These are phyloP conservation scores for Yarrowia sp. DNA, from an alignment of 805 yeast species.

Conservation along the genomic window DNA sequence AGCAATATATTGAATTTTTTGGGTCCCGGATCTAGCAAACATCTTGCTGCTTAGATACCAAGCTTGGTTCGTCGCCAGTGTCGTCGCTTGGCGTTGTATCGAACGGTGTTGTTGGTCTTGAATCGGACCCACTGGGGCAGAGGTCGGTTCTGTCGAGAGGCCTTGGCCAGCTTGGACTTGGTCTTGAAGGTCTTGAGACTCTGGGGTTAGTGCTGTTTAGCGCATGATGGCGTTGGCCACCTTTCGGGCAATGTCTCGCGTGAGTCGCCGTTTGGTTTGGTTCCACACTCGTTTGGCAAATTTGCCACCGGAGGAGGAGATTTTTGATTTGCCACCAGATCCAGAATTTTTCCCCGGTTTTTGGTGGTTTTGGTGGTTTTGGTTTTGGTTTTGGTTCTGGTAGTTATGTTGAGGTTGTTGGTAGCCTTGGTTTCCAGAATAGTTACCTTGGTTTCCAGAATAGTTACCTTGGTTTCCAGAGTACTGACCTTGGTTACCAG, in stretches of 20 bases:
- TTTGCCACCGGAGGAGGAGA: neutral
- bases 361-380: neutral
- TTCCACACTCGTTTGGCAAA: constrained; percentile 1
- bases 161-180: constrained; percentile 99
- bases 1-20: constrained; percentile 20
- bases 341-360: no score
- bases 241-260: constrained; percentile 4
- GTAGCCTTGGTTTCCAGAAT: neutral
- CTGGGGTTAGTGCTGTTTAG: constrained; percentile 28
- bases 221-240: neutral
- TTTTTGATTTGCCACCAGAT: no score
- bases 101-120: constrained; percentile 93
- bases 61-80: constrained; percentile 99
- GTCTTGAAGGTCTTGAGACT: constrained; percentile 88
- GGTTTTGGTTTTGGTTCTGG: neutral
- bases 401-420: neutral
- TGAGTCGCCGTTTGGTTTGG: constrained; percentile 1
- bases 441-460: neutral
- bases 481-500: no score
- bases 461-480: neutral
- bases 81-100: constrained; percentile 99
- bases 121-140: constrained; percentile 99
- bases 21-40: neutral
- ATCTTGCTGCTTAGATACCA: constrained; percentile 63
- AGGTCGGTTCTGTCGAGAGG: constrained; percentile 98